These are phyloP conservation scores for Alnus rubra DNA, from an alignment of 306 rosid species.

Conservation along the genomic window DNA sequence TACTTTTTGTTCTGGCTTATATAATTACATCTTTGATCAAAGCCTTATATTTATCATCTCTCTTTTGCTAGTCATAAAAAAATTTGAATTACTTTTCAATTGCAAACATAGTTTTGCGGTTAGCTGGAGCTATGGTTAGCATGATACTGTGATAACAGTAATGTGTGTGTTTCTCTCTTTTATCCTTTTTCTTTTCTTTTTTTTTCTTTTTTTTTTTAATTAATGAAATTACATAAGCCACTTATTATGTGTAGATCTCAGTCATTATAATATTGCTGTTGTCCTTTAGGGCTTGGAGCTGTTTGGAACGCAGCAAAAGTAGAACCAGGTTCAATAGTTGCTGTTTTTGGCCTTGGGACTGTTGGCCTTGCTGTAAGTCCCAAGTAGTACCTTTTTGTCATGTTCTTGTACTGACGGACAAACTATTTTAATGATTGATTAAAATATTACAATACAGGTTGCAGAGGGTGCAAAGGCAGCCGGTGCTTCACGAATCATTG, in stretches of 20 bases:
- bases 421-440: conserved; percentile 17
- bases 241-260: not conserved
- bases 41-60: not conserved
- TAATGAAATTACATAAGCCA: not conserved
- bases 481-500: conserved; percentile 87
- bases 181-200: not conserved
- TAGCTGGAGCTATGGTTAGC: not conserved
- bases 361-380: conserved; percentile 92
- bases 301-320: conserved; percentile 99
- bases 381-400: conserved; percentile 1
- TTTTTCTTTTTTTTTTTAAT: not conserved
- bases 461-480: conserved; percentile 96
- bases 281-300: conserved; percentile 78
- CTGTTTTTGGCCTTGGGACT: conserved; percentile 91
- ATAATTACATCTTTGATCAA: not conserved
- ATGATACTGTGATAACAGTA: not conserved
- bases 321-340: conserved; percentile 83
- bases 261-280: not conserved
- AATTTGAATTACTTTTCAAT: not conserved
- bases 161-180: not conserved
- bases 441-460: conserved; percentile 50
- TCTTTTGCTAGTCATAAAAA: conserved; percentile 4
- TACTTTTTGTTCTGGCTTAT: not conserved
- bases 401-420: conserved; percentile 25
- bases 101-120: not conserved